A percentile compares a stretch with the other conserved stretches of the same genome.
Conservation (phyloP, 2,329 filamentous ascomycete species). For the Ustulina deusta region DNA sequence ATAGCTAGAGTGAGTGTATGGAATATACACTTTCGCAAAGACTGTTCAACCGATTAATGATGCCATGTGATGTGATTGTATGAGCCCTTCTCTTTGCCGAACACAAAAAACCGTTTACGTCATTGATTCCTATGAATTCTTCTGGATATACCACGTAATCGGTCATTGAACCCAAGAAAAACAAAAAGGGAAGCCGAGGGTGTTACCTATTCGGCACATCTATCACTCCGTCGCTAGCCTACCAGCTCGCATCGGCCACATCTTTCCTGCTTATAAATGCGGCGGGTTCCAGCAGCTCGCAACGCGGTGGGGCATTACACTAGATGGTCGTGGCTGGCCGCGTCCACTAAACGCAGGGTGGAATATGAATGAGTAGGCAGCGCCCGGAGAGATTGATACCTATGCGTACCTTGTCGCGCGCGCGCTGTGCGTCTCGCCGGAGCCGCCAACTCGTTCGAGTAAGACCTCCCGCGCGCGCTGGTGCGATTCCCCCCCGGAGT, state of each 20-base stretch:
- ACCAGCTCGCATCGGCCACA: neutral
- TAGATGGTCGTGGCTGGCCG: too few species aligned
- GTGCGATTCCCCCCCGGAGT: too few species aligned
- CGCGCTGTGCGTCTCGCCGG: too few species aligned
- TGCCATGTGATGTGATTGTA: neutral
- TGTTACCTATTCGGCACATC: conserved; percentile 18
- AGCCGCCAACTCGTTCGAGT: conserved; percentile 30
- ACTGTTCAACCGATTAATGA: neutral
- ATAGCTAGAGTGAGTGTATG: neutral
- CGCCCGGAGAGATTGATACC: too few species aligned
- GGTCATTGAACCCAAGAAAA: neutral
- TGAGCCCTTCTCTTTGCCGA: neutral
- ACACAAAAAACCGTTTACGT: neutral
- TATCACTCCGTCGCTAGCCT: conserved; percentile 11
- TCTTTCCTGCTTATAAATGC: conserved; percentile 28
- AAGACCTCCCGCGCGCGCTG: conserved; percentile 29
- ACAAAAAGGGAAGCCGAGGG: neutral
- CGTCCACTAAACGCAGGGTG: too few species aligned
- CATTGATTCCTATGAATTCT: neutral
- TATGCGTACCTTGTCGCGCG: too few species aligned
- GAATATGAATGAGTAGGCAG: too few species aligned
- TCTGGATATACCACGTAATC: neutral
- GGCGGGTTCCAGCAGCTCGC: neutral
- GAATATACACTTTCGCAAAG: neutral
- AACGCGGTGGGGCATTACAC: neutral